A percentile compares a stretch with the other conserved stretches of the same genome.
These are phyloP conservation scores for Leavenworthia alabamica DNA, from an alignment of 345 rosid genomes.

Conservation along the genomic window DNA sequence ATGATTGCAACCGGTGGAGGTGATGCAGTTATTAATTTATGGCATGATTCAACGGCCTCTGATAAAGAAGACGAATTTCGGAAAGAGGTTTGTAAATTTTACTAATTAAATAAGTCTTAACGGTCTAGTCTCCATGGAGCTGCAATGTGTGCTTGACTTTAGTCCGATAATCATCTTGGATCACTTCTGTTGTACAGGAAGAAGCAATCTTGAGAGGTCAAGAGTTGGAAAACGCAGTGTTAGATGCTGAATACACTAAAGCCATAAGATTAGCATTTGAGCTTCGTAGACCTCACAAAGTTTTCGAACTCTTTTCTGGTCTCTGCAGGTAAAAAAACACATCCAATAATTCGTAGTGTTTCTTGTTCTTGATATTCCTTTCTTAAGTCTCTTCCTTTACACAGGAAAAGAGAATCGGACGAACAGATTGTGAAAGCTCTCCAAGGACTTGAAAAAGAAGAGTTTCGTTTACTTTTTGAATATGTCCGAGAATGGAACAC, in stretches of 20 bases:
- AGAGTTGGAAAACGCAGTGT: constrained; percentile 79
- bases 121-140: not conserved
- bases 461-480: constrained; percentile 58
- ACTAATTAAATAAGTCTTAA: not conserved
- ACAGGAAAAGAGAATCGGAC: constrained; percentile 53
- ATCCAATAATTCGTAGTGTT: not conserved
- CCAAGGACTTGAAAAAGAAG: constrained; percentile 57
- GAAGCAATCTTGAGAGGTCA: constrained; percentile 68
- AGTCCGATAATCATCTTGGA: constrained; percentile 9
- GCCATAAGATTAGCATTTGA: constrained; percentile 84
- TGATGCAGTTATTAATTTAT: constrained; percentile 75
- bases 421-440: constrained; percentile 60
- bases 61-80: constrained; percentile 86
- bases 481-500: constrained; percentile 93
- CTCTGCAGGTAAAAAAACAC: constrained; percentile 64
- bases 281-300: constrained; percentile 76
- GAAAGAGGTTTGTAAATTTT: constrained; percentile 57
- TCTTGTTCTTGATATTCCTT: not conserved
- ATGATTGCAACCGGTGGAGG: constrained; percentile 88
- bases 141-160: not conserved
- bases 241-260: constrained; percentile 68
- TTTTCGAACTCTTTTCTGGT: constrained; percentile 60
- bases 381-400: not conserved
- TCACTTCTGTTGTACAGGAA: constrained; percentile 45
- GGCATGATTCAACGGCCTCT: constrained; percentile 81